Evolutionary conservation across 2,329 filamentous ascomycete genomes (phyloP).

Genomic region (Trichoderma gracile): DNA sequence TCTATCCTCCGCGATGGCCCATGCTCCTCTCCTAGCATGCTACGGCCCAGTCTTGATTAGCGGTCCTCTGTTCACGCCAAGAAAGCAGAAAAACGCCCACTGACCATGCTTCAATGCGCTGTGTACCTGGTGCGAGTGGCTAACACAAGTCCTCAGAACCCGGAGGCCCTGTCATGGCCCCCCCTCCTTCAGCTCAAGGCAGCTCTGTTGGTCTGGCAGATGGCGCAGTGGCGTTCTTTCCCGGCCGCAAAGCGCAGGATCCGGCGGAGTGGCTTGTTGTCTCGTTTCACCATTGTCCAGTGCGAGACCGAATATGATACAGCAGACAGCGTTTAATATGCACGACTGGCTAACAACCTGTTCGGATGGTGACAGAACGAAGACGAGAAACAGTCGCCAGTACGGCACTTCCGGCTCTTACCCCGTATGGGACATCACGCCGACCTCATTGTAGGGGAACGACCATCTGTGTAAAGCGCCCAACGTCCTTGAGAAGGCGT

Average conservation of each 20-base stretch:
- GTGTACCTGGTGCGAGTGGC: not conserved
- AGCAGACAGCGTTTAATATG: not conserved
- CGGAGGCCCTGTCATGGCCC: conserved; percentile 2
- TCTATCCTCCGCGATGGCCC: conserved; percentile 23
- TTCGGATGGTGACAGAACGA: not conserved
- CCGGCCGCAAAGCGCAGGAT: conserved; percentile 22
- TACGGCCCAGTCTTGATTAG: conserved; percentile 15
- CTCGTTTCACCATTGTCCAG: conserved; percentile 17
- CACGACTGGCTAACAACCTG: not conserved
- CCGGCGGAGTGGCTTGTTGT: conserved; percentile 5
- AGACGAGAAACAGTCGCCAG: not conserved
- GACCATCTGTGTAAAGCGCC: conserved; percentile 9
- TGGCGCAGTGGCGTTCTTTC: conserved; percentile 18
- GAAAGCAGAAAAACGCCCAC: not conserved
- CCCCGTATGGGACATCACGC: conserved; percentile 9
- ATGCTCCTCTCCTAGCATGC: conserved; percentile 12
- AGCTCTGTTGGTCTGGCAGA: conserved; percentile 1
- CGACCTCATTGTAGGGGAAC: not conserved
- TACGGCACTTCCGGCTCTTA: conserved; percentile 3
- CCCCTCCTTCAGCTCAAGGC: not conserved
- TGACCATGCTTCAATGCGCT: not conserved
- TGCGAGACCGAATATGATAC: conserved; percentile 6
- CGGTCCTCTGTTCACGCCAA: conserved; percentile 10
- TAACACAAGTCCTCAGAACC: conserved; percentile 3
- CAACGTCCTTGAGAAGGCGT: not conserved